Evolutionary conservation across 176 grass and related monocot genomes (phyloP).

Genomic region (Bonia amplexicaulis): DNA sequence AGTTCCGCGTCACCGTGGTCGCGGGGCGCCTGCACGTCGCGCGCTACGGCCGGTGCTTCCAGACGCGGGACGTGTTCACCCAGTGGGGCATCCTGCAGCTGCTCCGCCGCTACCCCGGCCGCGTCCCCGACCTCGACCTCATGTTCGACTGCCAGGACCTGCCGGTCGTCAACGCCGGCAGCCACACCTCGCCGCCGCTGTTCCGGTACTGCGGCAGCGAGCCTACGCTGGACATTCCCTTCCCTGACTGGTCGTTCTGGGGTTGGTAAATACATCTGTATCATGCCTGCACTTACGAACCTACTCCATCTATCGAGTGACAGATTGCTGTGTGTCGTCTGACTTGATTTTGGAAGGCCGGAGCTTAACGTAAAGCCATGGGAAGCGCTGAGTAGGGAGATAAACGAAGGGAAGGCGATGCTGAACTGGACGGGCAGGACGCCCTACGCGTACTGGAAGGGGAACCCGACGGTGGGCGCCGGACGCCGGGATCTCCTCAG

Average conservation of each 20-base stretch:
- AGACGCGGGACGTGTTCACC: conserved; percentile 76
- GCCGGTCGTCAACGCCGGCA: conserved; percentile 44
- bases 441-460: conserved; percentile 95
- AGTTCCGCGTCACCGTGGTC: conserved; percentile 45
- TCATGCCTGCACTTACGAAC: background rate
- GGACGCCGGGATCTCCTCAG: conserved; percentile 51
- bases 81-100: conserved; percentile 88
- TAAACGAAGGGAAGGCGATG: background rate
- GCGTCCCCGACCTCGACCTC: conserved; percentile 85
- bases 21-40: background rate
- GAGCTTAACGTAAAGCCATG: conserved; percentile 94
- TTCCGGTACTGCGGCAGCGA: conserved; percentile 73
- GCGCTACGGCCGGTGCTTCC: conserved; percentile 20
- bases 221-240: conserved; percentile 65
- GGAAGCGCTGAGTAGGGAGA: conserved; percentile 44
- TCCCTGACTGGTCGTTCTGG: conserved; percentile 96
- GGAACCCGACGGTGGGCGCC: conserved; percentile 55
- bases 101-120: conserved; percentile 66
- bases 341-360: conserved; percentile 36
- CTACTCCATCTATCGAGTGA: background rate
- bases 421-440: background rate
- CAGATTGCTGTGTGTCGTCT: background rate
- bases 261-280: conserved; percentile 69
- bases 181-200: conserved; percentile 34
- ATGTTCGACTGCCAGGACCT: conserved; percentile 86